Evolutionary conservation across 1,284 basidiomycete genomes (phyloP), one percentile per base, ranked within the genome.

Genomic region (Coniferiporia weirii): DNA sequence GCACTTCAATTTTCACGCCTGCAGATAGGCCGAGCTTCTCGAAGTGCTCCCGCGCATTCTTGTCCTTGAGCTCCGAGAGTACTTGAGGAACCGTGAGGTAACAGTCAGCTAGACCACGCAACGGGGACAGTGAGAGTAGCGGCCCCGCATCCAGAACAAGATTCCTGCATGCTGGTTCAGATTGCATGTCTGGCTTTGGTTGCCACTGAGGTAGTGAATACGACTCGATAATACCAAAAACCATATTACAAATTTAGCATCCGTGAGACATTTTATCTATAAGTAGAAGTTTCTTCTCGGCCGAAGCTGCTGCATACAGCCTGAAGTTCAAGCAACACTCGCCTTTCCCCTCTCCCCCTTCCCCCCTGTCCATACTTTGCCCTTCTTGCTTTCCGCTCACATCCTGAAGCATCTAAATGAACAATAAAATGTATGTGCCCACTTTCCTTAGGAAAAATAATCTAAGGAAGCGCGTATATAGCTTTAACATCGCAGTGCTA

Each of bases 101-200:
- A 35, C 81, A 82, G 65, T 86, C 79, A 13, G 95, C 91, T 34
- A 97, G 76, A 10, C 91, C 91, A 15, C 91, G 81, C 19, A 97
- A 79, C 1, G 94, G 92, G 0, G 91, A 87, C 1, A 95, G 77
- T 2, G 91, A 91, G 4, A 98, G 82, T 1, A 98, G 77, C 1
- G 95, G 94, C 1, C 93, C 94, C 0, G 94, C 89, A 80, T 98
- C 95, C 56, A 98, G 86, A 6, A 98, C 87, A 9, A 98, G 81
- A 64, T 83, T 84, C 71, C 84, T 87, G 74, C 93, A 90, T 57
- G 77, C 78, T 19, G 76, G 67, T 59, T 68, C 66, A 34, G 69
- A 58, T 2, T 64, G 52, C 57, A 59, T 59, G 9, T 40, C 38
- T 10, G 15, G 9, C 12, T 40, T 12, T 7, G 3, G 38, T 15